These are phyloP conservation scores for Nepenthes alata DNA, from an alignment of 179 eudicot genomes.

Conservation along the genomic window DNA sequence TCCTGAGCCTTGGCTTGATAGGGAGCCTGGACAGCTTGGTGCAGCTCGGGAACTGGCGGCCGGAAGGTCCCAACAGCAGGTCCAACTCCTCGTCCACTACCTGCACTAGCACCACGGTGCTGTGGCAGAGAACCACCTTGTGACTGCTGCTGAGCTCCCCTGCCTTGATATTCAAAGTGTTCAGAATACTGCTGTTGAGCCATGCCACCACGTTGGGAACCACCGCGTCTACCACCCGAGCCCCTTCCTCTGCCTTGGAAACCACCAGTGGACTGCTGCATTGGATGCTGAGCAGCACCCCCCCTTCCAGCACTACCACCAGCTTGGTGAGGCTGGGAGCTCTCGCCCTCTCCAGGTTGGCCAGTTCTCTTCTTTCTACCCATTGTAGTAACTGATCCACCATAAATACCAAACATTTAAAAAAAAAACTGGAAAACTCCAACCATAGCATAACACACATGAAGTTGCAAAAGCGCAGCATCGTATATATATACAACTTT, in stretches of 20 bases:
- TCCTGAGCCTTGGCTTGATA: slow-evolving; percentile 39
- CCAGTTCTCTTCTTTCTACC: slow-evolving; percentile 73
- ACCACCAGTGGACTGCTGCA: slow-evolving; percentile 25
- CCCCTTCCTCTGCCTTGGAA: slow-evolving; percentile 45
- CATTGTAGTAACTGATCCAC: slow-evolving; percentile 28
- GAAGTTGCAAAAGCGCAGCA: no score
- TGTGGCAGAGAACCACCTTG: slow-evolving; percentile 37
- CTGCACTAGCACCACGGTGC: slow-evolving; percentile 22
- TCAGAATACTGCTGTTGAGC: slow-evolving; percentile 29
- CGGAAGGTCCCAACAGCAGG: slow-evolving; percentile 51
- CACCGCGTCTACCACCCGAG: slow-evolving; percentile 28
- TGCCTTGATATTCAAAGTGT: slow-evolving; percentile 34
- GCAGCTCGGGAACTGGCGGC: slow-evolving; percentile 89
- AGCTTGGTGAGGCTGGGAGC: slow-evolving; percentile 50
- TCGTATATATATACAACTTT: no score
- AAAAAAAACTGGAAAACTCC: no score
- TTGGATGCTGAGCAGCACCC: slow-evolving; percentile 20
- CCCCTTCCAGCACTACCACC: slow-evolving; percentile 27
- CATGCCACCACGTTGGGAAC: slow-evolving; percentile 24
- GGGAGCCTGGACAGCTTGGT: slow-evolving; percentile 85
- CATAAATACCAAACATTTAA: no score
- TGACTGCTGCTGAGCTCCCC: slow-evolving; percentile 42
- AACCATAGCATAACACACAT: no score
- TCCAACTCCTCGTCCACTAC: slow-evolving; percentile 38
- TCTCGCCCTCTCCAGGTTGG: slow-evolving; percentile 45